These are phyloP conservation scores for Gaeumannomyces sp. DNA, from an alignment of 2,329 filamentous ascomycete species.

Conservation along the genomic window DNA sequence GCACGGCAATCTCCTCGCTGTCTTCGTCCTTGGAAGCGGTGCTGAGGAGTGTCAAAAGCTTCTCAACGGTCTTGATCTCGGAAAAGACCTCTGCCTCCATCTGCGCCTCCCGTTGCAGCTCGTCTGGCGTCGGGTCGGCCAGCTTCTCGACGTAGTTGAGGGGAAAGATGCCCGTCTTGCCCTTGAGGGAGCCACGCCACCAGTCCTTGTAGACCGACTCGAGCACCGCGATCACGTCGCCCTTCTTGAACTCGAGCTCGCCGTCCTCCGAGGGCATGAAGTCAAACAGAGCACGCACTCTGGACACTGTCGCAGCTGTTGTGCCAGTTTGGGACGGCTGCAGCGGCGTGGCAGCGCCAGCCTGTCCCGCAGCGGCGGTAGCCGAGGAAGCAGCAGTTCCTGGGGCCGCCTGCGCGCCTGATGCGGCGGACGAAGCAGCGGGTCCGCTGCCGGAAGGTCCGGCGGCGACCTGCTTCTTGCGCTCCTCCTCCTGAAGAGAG, in stretches of 20 bases:
- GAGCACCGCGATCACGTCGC: conserved; percentile 92
- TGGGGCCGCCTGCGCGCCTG: conserved; percentile 18
- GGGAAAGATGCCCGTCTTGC: conserved; percentile 95
- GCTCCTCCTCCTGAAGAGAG: conserved; percentile 81
- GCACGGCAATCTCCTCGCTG: conserved; percentile 90
- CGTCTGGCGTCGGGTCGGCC: conserved; percentile 87
- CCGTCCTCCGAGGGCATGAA: conserved; percentile 91
- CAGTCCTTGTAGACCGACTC: conserved; percentile 99
- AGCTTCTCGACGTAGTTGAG: conserved; percentile 98
- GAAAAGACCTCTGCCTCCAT: conserved; percentile 74
- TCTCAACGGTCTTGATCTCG: conserved; percentile 59
- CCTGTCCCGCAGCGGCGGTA: conserved; percentile 30
- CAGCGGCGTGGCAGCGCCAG: conserved; percentile 33
- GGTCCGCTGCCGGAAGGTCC: conserved; percentile 29
- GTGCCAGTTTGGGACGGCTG: conserved; percentile 70
- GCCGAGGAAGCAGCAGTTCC: conserved; percentile 25
- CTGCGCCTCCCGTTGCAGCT: conserved; percentile 89
- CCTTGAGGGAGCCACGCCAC: conserved; percentile 95
- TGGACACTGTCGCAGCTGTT: conserved; percentile 91
- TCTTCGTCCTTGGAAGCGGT: conserved; percentile 77
- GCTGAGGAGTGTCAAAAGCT: conserved; percentile 81
- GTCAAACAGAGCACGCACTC: conserved; percentile 88
- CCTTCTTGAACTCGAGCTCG: conserved; percentile 92
- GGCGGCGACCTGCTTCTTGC: conserved; percentile 43
- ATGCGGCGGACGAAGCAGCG: conserved; percentile 23